Evolutionary conservation across 148 eudicot species (phyloP).

Genomic region (Chenopodium berlandieri): DNA sequence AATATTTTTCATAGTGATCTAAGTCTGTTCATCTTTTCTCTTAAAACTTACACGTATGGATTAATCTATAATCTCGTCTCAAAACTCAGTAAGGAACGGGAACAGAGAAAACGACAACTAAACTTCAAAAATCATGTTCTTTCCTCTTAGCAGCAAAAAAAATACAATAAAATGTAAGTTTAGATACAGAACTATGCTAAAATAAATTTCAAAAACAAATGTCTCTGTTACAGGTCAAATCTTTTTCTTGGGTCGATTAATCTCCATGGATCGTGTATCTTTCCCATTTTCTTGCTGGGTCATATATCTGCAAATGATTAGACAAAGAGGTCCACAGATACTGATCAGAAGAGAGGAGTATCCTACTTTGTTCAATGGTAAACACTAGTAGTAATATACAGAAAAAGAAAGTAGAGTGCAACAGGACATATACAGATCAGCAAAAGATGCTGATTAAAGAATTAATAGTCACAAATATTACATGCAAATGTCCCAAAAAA

Average conservation of each 20-base stretch:
- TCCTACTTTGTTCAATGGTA: not conserved
- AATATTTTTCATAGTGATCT: not conserved
- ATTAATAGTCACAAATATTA: no score
- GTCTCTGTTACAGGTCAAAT: not conserved
- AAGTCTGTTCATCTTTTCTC: not conserved
- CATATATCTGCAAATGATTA: slow-evolving; percentile 65
- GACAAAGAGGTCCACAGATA: not conserved
- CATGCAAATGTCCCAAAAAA: no score
- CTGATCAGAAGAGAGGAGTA: slow-evolving; percentile 8
- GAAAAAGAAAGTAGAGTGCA: no score
- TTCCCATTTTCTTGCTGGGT: slow-evolving; percentile 92
- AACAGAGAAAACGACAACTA: not conserved
- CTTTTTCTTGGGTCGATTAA: slow-evolving; percentile 27
- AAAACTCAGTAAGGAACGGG: not conserved
- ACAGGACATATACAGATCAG: not conserved
- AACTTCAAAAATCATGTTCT: not conserved
- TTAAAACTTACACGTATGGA: not conserved
- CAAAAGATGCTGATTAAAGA: not conserved
- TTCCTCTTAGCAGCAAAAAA: not conserved
- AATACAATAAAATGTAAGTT: not conserved
- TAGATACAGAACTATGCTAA: slow-evolving; percentile 12
- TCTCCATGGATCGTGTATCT: slow-evolving; percentile 94
- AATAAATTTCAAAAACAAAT: not conserved
- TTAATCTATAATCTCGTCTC: slow-evolving; percentile 1
- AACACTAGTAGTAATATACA: no score